Conservation (phyloP, 1,139 yeast genomes). For the Meyerozyma carpophila region DNA sequence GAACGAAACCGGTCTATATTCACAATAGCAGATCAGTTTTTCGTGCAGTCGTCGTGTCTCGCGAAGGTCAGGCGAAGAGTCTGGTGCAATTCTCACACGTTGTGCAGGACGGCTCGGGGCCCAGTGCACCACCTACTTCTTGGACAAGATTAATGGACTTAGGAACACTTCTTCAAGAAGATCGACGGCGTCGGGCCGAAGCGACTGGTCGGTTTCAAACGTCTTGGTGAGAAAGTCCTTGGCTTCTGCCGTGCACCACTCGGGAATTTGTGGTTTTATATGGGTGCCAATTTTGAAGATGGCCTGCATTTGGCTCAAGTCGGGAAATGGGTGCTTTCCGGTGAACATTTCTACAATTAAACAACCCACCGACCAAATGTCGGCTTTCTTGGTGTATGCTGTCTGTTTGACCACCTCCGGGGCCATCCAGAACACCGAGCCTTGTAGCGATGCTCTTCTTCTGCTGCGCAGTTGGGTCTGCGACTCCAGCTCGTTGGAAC, state of each 20-base stretch:
- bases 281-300: slow-evolving; percentile 87
- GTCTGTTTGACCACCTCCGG: slow-evolving; percentile 94
- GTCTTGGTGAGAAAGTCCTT: slow-evolving; percentile 60
- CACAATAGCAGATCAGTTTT: background rate
- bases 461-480: slow-evolving; percentile 7
- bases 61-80: background rate
- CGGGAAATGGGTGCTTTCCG: slow-evolving; percentile 91
- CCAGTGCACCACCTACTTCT: slow-evolving; percentile 12
- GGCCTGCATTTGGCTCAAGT: slow-evolving; percentile 93
- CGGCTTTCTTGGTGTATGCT: slow-evolving; percentile 84
- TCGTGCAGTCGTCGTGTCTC: background rate
- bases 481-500: slow-evolving; percentile 21
- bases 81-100: background rate
- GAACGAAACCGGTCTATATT: too few species aligned
- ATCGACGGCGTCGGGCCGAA: slow-evolving; percentile 70
- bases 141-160: slow-evolving; percentile 45
- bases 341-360: slow-evolving; percentile 90
- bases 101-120: background rate
- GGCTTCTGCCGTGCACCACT: slow-evolving; percentile 68
- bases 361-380: slow-evolving; percentile 95
- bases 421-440: slow-evolving; percentile 98
- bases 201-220: slow-evolving; percentile 68
- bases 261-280: slow-evolving; percentile 70
- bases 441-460: slow-evolving; percentile 82
- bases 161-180: slow-evolving; percentile 59